Evolutionary conservation across 306 rosid species (phyloP), one percentile per base, ranked within the genome.

Genomic region (Quercus dentata): DNA sequence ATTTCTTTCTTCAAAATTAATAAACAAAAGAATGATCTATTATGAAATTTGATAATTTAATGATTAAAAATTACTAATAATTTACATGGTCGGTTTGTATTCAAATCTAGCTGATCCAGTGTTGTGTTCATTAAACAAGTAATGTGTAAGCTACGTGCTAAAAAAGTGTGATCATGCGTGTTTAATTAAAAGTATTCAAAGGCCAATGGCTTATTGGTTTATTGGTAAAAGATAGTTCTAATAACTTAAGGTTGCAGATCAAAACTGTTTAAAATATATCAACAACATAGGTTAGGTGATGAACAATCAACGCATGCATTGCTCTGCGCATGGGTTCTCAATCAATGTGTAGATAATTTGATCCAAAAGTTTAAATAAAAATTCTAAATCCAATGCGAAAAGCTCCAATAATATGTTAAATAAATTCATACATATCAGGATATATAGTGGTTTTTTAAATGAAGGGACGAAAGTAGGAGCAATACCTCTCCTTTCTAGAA

Each of bases 401-500:
- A 73, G 21, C 11, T 19, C 13, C 41, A 17, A 30, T 23, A 31
- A 64, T 63, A 14, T n/a, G 38, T 35, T 33, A 56, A 18, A 46
- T 57, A 85, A 81, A 84, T 81, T 76, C 78, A 57, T 68, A 81
- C 61, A 73, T 77, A 82, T 80, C 84, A 59, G 71, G 78, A 83
- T 56, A 33, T 33, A 33, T 35, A 71, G 56, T 56, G 83, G 61
- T 71, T 59, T 83, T 83, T 21, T 1, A 83, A 79, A 69, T 65
- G 20, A 56, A 79, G 59, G 81, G 83, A 79, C 84, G 84, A 80
- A 90, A 86, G 74, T 75, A 1, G 80, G 80, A 85, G 80, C 70
- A 76, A 69, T 64, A 69, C 80, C 87, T 61, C 78, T 79, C 79
- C 73, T 80, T 85, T 78, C 56, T 38, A 49, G 72, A 68, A 59